A percentile compares a stretch with the other conserved stretches of the same genome.
phyloP scores from a whole-genome alignment of 1,284 basidiomycete genomes.

The Cutaneotrichosporon cutaneum region DNA sequence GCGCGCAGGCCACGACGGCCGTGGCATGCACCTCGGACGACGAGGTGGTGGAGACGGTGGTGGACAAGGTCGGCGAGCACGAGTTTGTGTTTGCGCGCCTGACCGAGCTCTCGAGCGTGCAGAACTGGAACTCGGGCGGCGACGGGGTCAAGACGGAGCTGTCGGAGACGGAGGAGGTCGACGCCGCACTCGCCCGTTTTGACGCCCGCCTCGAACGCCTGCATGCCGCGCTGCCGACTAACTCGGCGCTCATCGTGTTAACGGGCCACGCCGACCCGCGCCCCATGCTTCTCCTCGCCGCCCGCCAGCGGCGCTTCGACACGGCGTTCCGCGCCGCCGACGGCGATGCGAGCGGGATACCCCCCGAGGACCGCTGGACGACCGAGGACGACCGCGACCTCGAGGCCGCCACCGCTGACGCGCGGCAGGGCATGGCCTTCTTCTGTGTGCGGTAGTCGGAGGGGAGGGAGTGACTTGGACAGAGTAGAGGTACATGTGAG shows the following conservation, averaged over 20 bases:
- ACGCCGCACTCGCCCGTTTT: slow-evolving; percentile 53
- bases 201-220: slow-evolving; percentile 64
- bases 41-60: slow-evolving; percentile 65
- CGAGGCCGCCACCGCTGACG: slow-evolving; percentile 72
- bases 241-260: slow-evolving; percentile 77
- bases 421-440: slow-evolving; percentile 77
- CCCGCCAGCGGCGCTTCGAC: slow-evolving; percentile 71
- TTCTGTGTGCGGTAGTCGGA: slow-evolving; percentile 59
- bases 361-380: slow-evolving; percentile 64
- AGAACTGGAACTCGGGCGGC: slow-evolving; percentile 63
- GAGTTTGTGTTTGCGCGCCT: slow-evolving; percentile 79
- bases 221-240: slow-evolving; percentile 67
- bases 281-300: slow-evolving; percentile 67
- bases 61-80: slow-evolving; percentile 64
- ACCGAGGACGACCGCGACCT: slow-evolving; percentile 70
- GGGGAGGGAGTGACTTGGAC: neutral
- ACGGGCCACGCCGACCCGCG: slow-evolving; percentile 84
- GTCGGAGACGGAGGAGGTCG: slow-evolving; percentile 19
- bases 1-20: slow-evolving; percentile 71
- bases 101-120: slow-evolving; percentile 68
- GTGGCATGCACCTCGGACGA: slow-evolving; percentile 71
- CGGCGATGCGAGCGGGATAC: slow-evolving; percentile 50
- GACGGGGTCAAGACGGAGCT: neutral
- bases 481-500: neutral
- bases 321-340: slow-evolving; percentile 58